These are phyloP conservation scores for Pseudozyma tsukubaensis DNA, from an alignment of 1,284 basidiomycete genomes.

Conservation along the genomic window DNA sequence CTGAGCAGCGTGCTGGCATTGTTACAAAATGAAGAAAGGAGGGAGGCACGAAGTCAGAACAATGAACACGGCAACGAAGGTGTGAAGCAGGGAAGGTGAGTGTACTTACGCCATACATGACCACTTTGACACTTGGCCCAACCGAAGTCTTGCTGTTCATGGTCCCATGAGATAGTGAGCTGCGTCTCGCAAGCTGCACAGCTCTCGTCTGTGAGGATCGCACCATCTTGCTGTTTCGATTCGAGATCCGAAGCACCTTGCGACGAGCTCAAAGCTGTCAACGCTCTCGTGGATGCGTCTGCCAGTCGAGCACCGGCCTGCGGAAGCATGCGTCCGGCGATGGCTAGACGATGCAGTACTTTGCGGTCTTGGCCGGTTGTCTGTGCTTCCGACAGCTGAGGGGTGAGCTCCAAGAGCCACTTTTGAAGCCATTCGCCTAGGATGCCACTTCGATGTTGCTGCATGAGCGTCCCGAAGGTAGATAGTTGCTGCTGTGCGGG, in stretches of 20 bases:
- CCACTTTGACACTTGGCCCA: slow-evolving; percentile 37
- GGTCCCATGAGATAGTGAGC: slow-evolving; percentile 21
- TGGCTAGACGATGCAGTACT: slow-evolving; percentile 1
- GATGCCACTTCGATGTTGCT: slow-evolving; percentile 1
- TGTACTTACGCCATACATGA: slow-evolving; percentile 43
- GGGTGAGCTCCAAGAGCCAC: slow-evolving; percentile 5
- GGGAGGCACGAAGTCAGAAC: not conserved
- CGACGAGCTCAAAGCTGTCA: not conserved
- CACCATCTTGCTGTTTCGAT: not conserved
- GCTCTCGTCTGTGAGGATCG: slow-evolving; percentile 13
- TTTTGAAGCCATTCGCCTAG: slow-evolving; percentile 11
- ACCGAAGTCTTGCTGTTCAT: slow-evolving; percentile 11
- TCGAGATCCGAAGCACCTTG: not conserved
- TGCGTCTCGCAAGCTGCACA: slow-evolving; percentile 38
- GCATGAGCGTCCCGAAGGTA: not conserved
- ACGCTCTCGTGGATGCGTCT: slow-evolving; percentile 3
- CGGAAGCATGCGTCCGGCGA: slow-evolving; percentile 8
- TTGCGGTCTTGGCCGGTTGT: slow-evolving; percentile 1
- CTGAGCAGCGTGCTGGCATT: slow-evolving; percentile 36
- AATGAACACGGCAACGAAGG: not conserved
- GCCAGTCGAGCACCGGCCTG: not conserved
- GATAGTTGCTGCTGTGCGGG: not conserved
- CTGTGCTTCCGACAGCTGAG: not conserved
- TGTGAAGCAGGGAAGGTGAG: not conserved
- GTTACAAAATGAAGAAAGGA: not conserved